Base-by-base conservation (phyloP, 2,329 filamentous ascomycete genomes). In the Hortaea sp. region DNA sequence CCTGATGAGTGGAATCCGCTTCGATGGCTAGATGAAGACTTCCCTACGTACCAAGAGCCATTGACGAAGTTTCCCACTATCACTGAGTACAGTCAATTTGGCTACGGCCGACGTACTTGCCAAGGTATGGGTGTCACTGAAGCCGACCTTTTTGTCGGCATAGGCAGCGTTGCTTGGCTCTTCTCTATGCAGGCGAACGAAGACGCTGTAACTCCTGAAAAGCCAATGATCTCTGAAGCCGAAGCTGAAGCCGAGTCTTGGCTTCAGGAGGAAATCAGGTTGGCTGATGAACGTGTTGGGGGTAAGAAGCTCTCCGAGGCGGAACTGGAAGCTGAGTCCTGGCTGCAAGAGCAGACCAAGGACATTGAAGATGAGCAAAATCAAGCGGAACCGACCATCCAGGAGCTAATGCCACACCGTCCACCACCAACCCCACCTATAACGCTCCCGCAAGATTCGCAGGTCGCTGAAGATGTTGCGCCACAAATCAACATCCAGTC, bases 1-100 rank as follows among this genome's bases (percentile, higher is more conserved):
- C 67, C 74, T 0, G 51, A 59, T 2, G 45, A 37, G 5, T 77
- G 76, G 56, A 53, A 57, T 11, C 74, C 75, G 0, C 70, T 74
- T 44, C 60, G 75, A 42, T 77, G 74, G 74, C 48, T 69, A 1
- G 53, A 66, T 7, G 31, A 50, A 13, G 46, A 48, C 27, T 59
- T 49, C 27, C 55, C 57, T 3, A 59, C 57, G 3, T 60, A 53
- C 39, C 50, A 58, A 43, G 55, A 56, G 41, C 57, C 57, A 4
- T 40, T 58, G 13, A 43, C 50, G 10, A 49, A 54, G 32, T 57
- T 55, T 39, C 57, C 57, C 2, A 60, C 53, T 11, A 57, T 60
- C 29, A 54, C 50, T 5, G 39, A 46, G 4, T 57, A 57, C 45
- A 50, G 46, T 27, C 52, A 54, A 20, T 59, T 59, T 30, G 57